Evolutionary conservation across 176 grass and related monocot species (phyloP).

Genomic region (Carex cristatella): DNA sequence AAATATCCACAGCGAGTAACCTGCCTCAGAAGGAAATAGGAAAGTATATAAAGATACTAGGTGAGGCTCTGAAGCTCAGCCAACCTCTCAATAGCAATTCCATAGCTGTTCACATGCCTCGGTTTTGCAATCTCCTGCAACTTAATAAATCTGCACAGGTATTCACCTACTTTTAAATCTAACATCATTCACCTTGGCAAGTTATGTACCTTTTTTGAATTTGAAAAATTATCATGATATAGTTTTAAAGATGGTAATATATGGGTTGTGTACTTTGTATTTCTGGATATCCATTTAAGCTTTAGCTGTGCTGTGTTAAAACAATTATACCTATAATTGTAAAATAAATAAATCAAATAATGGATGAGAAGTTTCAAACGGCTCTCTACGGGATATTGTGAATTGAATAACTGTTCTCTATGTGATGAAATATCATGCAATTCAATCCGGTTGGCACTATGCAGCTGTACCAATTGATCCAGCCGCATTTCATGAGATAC

Average conservation of each 20-base stretch:
- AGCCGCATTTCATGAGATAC: not conserved
- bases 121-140: conserved; percentile 91
- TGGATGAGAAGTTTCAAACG: not conserved
- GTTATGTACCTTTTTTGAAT: not conserved
- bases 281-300: not conserved
- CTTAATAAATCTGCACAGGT: conserved; percentile 99
- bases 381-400: too few relatives aligned
- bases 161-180: conserved; percentile 13
- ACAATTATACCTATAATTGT: not conserved
- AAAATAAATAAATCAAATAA: not conserved
- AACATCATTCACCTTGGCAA: not conserved
- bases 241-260: not conserved
- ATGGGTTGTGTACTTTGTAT: not conserved
- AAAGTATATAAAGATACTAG: conserved; percentile 98
- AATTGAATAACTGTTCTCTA: too few relatives aligned
- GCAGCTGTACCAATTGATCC: not conserved
- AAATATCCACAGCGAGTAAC: conserved; percentile 96
- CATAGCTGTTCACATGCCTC: conserved; percentile 95
- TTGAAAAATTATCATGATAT: not conserved
- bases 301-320: not conserved
- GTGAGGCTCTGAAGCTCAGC: conserved; percentile 86
- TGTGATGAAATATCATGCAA: too few relatives aligned
- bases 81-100: conserved; percentile 98
- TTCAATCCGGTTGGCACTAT: not conserved
- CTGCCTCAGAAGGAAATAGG: conserved; percentile 98